A percentile compares a stretch with the other conserved stretches of the same genome.
phyloP scores from a whole-genome alignment of 2,329 filamentous ascomycete species.

The Epichloe scottii region DNA sequence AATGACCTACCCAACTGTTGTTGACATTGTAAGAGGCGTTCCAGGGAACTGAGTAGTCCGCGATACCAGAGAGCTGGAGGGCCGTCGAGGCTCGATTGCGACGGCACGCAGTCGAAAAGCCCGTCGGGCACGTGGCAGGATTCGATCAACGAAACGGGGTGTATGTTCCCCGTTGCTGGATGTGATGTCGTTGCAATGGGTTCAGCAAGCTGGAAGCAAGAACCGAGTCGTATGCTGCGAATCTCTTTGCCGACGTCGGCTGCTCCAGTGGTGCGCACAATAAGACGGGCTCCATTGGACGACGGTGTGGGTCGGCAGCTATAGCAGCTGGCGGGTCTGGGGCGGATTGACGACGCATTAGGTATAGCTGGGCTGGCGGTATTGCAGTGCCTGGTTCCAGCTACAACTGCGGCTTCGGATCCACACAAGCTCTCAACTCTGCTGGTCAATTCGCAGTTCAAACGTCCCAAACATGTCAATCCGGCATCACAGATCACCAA shows the following conservation, averaged over 20 bases:
- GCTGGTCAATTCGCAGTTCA: too few species aligned
- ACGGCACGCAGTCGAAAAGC: not conserved
- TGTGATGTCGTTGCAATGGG: not conserved
- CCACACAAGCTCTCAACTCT: not conserved
- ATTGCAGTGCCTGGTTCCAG: not conserved
- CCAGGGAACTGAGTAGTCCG: not conserved
- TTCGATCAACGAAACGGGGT: not conserved
- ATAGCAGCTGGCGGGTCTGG: too few species aligned
- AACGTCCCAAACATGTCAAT: too few species aligned
- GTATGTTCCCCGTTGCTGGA: not conserved
- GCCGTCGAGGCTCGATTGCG: constrained; percentile 2
- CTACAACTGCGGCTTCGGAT: not conserved
- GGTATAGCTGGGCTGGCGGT: too few species aligned
- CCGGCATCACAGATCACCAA: too few species aligned
- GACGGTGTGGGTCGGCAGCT: too few species aligned
- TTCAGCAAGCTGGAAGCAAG: not conserved
- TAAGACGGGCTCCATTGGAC: constrained; percentile 1
- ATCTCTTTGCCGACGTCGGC: constrained; percentile 6
- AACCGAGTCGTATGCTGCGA: not conserved
- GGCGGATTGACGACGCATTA: too few species aligned
- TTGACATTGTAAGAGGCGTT: constrained; percentile 9
- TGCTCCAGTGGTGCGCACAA: not conserved
- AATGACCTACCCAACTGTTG: constrained; percentile 28
- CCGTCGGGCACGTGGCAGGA: not conserved
- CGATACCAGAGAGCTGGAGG: not conserved